Conservation (phyloP, 208 protist genomes). For the Leishmania tarentolae region DNA sequence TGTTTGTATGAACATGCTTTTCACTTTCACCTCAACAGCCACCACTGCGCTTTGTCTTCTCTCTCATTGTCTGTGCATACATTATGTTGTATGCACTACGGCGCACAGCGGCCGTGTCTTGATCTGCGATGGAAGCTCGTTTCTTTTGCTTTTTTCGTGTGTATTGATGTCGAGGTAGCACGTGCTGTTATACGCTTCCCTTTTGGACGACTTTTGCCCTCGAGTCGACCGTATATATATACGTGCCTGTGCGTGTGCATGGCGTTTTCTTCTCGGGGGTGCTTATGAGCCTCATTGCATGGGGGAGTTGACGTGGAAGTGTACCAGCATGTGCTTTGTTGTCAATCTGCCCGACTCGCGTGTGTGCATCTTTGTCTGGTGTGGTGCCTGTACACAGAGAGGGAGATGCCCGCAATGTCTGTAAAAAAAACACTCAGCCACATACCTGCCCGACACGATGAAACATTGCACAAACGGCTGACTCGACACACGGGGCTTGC, state of each 20-base stretch:
- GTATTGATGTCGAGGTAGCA: neutral
- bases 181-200: neutral
- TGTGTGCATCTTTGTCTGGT: neutral
- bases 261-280: neutral
- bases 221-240: neutral
- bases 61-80: neutral
- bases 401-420: neutral
- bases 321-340: neutral
- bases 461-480: neutral
- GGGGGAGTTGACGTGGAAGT: neutral
- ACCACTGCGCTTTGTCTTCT: neutral
- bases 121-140: no score
- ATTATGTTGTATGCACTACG: neutral
- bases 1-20: neutral
- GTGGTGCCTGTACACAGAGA: neutral
- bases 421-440: no score
- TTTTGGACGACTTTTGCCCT: neutral
- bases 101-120: no score
- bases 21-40: neutral
- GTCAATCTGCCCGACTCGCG: neutral
- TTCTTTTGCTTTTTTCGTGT: neutral
- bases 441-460: neutral
- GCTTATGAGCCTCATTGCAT: neutral
- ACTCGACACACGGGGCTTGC: neutral
- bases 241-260: neutral